These are phyloP conservation scores for Trametes meyenii DNA, from an alignment of 768 basidiomycete species.

Conservation along the genomic window DNA sequence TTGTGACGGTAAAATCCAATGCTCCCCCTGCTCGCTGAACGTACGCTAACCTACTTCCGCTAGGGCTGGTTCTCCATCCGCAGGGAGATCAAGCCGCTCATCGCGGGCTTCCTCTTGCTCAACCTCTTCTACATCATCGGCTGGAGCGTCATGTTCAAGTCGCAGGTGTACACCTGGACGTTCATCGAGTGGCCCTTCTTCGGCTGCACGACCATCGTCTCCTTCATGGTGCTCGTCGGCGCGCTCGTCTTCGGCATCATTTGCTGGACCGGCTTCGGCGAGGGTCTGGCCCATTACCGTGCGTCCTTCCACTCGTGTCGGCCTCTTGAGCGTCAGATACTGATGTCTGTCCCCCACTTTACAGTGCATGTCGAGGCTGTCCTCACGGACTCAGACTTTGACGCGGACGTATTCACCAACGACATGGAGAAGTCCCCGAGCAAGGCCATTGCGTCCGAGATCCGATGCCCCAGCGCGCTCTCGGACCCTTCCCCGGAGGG, in stretches of 20 bases:
- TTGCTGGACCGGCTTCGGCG: slow-evolving; percentile 55
- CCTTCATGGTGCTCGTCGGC: slow-evolving; percentile 40
- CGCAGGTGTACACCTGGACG: slow-evolving; percentile 34
- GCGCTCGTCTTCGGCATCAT: slow-evolving; percentile 49
- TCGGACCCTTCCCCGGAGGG: slow-evolving; percentile 11
- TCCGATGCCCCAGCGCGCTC: slow-evolving; percentile 19
- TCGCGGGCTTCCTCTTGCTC: slow-evolving; percentile 47
- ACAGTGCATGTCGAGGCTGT: slow-evolving; percentile 26
- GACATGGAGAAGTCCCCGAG: slow-evolving; percentile 15
- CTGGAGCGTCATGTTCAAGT: slow-evolving; percentile 33
- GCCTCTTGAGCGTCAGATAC: not conserved
- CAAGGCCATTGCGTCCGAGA: not conserved
- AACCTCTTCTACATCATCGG: slow-evolving; percentile 38
- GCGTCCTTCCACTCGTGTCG: slow-evolving; percentile 27
- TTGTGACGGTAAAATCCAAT: slow-evolving; percentile 42
- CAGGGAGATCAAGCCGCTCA: slow-evolving; percentile 45
- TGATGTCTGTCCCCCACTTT: not conserved
- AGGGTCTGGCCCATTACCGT: slow-evolving; percentile 61
- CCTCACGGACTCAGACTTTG: slow-evolving; percentile 32
- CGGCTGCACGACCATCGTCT: slow-evolving; percentile 45
- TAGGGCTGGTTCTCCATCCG: slow-evolving; percentile 60
- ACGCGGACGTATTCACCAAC: slow-evolving; percentile 31
- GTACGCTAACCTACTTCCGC: not conserved
- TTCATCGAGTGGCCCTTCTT: slow-evolving; percentile 52
- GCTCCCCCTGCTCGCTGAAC: not conserved